A percentile compares a stretch with the other conserved stretches of the same genome.
Conservation (phyloP, 108 stramenopile genomes). For the Conticribra guillardii region DNA sequence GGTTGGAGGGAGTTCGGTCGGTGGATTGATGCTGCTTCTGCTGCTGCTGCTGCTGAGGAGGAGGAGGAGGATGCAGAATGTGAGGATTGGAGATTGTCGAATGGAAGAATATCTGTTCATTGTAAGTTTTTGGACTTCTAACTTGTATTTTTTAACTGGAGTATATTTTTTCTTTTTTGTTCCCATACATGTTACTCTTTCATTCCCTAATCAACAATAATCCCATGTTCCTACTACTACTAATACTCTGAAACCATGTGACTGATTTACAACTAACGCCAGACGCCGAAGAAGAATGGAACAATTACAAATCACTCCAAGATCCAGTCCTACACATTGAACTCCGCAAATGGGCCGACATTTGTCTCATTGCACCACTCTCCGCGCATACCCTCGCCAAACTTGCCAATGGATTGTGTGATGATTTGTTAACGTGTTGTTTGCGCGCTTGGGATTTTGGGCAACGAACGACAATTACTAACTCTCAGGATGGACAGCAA, state of each 20-base stretch:
- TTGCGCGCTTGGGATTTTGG: slow-evolving; percentile 91
- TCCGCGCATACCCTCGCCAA: slow-evolving; percentile 89
- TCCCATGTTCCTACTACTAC: not conserved
- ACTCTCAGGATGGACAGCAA: too few species aligned
- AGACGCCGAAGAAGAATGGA: slow-evolving; percentile 86
- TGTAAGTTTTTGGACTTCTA: slow-evolving; percentile 20
- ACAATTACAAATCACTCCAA: slow-evolving; percentile 67
- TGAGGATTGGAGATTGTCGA: slow-evolving; percentile 26
- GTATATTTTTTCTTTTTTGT: too few species aligned
- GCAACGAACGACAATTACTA: too few species aligned
- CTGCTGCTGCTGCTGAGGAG: not conserved
- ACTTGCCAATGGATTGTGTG: slow-evolving; percentile 84
- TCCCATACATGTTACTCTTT: too few species aligned
- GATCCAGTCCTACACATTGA: slow-evolving; percentile 94
- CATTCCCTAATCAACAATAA: not conserved
- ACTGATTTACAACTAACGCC: not conserved
- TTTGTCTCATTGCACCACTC: slow-evolving; percentile 78
- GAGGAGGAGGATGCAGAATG: slow-evolving; percentile 1
- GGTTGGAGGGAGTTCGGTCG: slow-evolving; percentile 58
- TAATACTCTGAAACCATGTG: not conserved
- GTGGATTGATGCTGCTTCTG: not conserved
- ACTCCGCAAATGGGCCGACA: slow-evolving; percentile 90
- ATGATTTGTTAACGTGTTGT: slow-evolving; percentile 86
- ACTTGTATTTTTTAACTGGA: not conserved
- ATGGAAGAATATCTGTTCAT: slow-evolving; percentile 40